These are phyloP conservation scores for Blechomonas ayalai DNA, from an alignment of 208 protist genomes.

Conservation along the genomic window DNA sequence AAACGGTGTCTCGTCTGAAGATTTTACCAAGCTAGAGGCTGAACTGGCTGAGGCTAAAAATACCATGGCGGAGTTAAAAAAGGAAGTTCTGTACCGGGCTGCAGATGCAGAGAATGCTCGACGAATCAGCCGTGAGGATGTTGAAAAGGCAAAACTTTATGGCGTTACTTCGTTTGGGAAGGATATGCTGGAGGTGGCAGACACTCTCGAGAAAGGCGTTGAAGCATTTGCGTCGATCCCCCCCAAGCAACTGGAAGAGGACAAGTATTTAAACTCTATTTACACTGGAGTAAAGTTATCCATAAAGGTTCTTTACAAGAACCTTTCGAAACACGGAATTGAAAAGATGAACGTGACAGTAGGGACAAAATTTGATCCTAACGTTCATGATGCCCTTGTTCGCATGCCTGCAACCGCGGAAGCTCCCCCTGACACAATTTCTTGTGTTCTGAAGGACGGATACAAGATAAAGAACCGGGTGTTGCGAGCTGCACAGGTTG, in stretches of 20 bases:
- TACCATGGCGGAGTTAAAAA: constrained; percentile 64
- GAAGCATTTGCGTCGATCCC: constrained; percentile 53
- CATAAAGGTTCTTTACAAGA: constrained; percentile 75
- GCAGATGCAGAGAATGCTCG: constrained; percentile 87
- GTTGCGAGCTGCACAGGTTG: constrained; percentile 87
- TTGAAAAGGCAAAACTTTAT: constrained; percentile 85
- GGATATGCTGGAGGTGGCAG: constrained; percentile 89
- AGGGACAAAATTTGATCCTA: constrained; percentile 81
- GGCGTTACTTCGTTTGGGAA: constrained; percentile 87
- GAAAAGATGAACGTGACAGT: constrained; percentile 70
- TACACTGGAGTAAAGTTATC: constrained; percentile 84
- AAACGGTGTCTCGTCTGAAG: constrained; percentile 7
- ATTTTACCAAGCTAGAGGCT: constrained; percentile 41
- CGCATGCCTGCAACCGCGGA: constrained; percentile 52
- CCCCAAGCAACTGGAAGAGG: constrained; percentile 33
- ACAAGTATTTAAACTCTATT: constrained; percentile 60
- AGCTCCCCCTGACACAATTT: constrained; percentile 44
- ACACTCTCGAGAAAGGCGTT: constrained; percentile 88
- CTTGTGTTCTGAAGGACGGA: constrained; percentile 84
- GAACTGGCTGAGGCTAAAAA: constrained; percentile 56
- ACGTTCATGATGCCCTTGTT: constrained; percentile 87
- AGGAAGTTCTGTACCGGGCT: constrained; percentile 78
- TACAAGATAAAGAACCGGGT: constrained; percentile 84
- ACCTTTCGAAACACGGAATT: constrained; percentile 80
- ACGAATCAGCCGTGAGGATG: constrained; percentile 84